Conservation (phyloP, 2,329 filamentous ascomycete genomes). For the Gyromitra esculenta region DNA sequence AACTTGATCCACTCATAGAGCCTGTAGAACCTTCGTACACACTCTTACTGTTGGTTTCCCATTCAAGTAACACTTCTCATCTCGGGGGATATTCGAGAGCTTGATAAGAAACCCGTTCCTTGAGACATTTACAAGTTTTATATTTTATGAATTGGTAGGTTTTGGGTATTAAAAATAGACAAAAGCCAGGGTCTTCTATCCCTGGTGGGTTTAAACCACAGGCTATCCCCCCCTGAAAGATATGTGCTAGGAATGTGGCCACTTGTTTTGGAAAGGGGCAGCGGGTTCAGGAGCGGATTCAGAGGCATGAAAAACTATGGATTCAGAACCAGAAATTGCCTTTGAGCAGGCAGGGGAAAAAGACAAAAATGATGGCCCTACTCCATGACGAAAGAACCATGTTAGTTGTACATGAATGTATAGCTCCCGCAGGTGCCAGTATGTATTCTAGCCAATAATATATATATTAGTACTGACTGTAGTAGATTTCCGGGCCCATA, state of each 20-base stretch:
- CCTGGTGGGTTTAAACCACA: no score
- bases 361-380: background rate
- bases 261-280: background rate
- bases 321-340: background rate
- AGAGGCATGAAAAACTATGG: background rate
- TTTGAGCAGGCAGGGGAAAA: background rate
- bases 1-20: no score
- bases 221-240: background rate
- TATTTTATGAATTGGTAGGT: slow-evolving; percentile 1
- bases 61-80: no score
- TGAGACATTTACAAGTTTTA: background rate
- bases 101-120: no score
- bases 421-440: background rate
- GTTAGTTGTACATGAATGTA: background rate
- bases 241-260: background rate
- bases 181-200: background rate
- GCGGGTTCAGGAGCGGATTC: background rate
- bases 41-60: no score
- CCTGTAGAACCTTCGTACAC: no score
- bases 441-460: background rate
- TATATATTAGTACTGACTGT: background rate
- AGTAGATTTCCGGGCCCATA: background rate
- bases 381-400: background rate
- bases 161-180: no score
- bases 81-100: no score